Evolutionary conservation across 352 stramenopile species (phyloP), one percentile per base, ranked within the genome.

Genomic region (Globisporangium apiculatum): DNA sequence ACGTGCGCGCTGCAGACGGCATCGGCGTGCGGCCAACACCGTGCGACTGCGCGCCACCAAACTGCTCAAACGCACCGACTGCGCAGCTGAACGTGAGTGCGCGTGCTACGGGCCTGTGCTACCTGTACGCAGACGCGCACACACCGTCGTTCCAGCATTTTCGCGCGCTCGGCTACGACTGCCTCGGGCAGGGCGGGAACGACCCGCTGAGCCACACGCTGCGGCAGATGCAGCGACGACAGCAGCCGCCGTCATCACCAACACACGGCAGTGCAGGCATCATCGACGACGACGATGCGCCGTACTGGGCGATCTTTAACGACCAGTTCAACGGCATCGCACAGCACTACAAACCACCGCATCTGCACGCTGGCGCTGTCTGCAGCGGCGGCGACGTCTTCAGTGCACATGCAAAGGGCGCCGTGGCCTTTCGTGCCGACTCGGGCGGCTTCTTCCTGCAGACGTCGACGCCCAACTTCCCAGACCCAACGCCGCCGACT

Each of bases 241-340:
- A 31, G 24, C 24, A 31, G 2, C 2, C 24, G 24, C 24, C 24
- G 24, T 31, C 24, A 31, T 48, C n/a, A 37, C 7, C 5, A 8
- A 52, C 15, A 36, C 41, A 60, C 31, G 0, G 7, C 10, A 9
- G 67, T 4, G 40, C 40, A 43, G 3, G 7, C 40, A 43, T 12
- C 7, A 8, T 12, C 7, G 40, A 51, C 12, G 35, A 58, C 10
- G 38, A 35, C 4, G 14, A 56, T 14, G 38, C 15, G 51, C 58
- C 59, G 6, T 89, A 89, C 57, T 92, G 83, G 83, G 80, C 76
- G 3, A n/a, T 82, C 12, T 90, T 88, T 49, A 92, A 89, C 48
- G 83, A 92, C 61, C 83, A 92, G 55, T 60, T 89, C 40, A 87
- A 89, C 46, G 79, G 76, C 15, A 84, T 89, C 48, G 79, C 82